A percentile compares a stretch with the other conserved stretches of the same genome.
phyloP scores from a whole-genome alignment of 805 yeast species.

The Candida rishiriensis region DNA sequence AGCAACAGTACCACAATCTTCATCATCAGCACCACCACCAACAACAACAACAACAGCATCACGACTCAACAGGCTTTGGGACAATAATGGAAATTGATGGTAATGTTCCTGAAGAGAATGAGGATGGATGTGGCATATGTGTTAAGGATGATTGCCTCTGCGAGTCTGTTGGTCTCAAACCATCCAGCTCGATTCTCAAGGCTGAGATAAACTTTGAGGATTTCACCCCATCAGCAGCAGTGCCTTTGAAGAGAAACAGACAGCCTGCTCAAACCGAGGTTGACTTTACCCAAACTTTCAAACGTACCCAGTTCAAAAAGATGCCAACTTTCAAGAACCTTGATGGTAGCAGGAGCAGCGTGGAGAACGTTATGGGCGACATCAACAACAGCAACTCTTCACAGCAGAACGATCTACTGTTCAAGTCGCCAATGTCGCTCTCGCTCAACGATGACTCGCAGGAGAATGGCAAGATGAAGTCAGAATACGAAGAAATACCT shows the following conservation, averaged over 20 bases:
- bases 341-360: too few relatives aligned
- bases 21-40: neutral
- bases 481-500: slow-evolving; percentile 42
- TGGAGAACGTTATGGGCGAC: neutral
- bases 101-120: slow-evolving; percentile 13
- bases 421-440: slow-evolving; percentile 21
- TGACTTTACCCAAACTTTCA: slow-evolving; percentile 52
- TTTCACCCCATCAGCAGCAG: slow-evolving; percentile 64
- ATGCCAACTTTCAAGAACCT: slow-evolving; percentile 20
- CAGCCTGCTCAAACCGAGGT: slow-evolving; percentile 33
- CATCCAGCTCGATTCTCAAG: too few relatives aligned
- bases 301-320: slow-evolving; percentile 24
- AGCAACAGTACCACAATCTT: too few relatives aligned
- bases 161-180: slow-evolving; percentile 46
- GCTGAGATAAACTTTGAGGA: too few relatives aligned
- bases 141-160: slow-evolving; percentile 65
- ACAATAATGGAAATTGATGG: neutral
- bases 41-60: too few relatives aligned
- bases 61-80: too few relatives aligned
- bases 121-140: slow-evolving; percentile 57
- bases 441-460: slow-evolving; percentile 15
- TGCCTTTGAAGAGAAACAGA: slow-evolving; percentile 44
- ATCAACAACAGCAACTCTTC: too few relatives aligned
- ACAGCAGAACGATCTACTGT: slow-evolving; percentile 21
- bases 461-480: slow-evolving; percentile 12